Evolutionary conservation across 2,329 filamentous ascomycete genomes (phyloP).

Genomic region (Aureobasidium lini): DNA sequence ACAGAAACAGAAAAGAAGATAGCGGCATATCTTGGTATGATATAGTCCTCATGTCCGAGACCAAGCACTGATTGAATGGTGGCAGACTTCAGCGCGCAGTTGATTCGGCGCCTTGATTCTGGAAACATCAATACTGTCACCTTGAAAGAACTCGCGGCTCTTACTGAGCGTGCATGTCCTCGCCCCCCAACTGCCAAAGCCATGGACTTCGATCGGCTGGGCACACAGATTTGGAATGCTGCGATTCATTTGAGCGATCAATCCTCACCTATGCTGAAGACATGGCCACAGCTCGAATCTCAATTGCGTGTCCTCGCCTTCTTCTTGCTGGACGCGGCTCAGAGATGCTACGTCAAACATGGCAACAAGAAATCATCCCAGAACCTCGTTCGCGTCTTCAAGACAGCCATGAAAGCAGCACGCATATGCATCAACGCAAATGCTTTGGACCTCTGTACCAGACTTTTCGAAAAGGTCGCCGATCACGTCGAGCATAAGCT

Average conservation of each 20-base stretch:
- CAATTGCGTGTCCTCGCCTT: conserved; percentile 55
- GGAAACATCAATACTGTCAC: not conserved
- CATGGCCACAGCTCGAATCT: conserved; percentile 18
- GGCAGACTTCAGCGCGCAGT: conserved; percentile 2
- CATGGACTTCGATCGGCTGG: conserved; percentile 48
- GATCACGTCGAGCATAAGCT: conserved; percentile 33
- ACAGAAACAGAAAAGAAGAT: conserved; percentile 1
- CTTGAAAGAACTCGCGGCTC: not conserved
- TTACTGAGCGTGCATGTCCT: conserved; percentile 17
- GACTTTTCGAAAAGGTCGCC: conserved; percentile 57
- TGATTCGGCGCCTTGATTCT: conserved; percentile 3
- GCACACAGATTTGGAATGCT: conserved; percentile 59
- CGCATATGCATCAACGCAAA: conserved; percentile 54
- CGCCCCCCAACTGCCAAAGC: conserved; percentile 26
- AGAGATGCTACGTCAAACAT: conserved; percentile 27
- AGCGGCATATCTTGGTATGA: not conserved
- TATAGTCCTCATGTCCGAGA: not conserved
- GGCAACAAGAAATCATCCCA: conserved; percentile 22
- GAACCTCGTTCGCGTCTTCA: conserved; percentile 50
- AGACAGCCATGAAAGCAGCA: conserved; percentile 59
- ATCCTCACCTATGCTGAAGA: conserved; percentile 4
- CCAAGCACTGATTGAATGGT: not conserved
- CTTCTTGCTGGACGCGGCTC: conserved; percentile 55
- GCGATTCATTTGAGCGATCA: conserved; percentile 44
- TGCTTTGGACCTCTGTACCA: conserved; percentile 51